Conservation (phyloP, 768 basidiomycete species). For the Calocera cornea region DNA sequence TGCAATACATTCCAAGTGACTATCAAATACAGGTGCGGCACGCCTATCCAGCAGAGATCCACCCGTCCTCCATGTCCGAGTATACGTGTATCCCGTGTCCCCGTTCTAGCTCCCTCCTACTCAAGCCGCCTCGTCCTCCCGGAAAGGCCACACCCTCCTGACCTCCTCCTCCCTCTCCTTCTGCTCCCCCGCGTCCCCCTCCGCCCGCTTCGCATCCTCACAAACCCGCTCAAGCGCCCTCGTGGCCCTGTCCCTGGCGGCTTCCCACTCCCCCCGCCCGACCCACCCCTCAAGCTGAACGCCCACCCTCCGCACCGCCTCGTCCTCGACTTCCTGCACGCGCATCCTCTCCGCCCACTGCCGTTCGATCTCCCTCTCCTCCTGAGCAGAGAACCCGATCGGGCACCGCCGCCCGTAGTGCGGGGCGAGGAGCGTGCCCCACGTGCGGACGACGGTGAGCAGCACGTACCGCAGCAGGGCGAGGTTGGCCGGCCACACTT, state of each 20-base stretch:
- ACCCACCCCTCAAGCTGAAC: not conserved
- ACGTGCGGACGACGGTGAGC: not conserved
- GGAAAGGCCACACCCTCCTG: not conserved
- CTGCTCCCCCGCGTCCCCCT: not conserved
- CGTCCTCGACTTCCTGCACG: not conserved
- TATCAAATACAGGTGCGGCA: too few species aligned
- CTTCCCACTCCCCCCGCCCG: not conserved
- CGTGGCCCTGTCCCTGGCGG: not conserved
- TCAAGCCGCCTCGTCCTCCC: not conserved
- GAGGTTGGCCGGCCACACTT: not conserved
- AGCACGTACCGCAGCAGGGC: not conserved
- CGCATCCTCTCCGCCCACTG: not conserved
- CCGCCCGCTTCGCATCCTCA: not conserved
- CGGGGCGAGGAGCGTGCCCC: not conserved
- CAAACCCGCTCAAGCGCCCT: not conserved
- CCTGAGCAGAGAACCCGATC: not conserved
- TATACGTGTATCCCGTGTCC: too few species aligned
- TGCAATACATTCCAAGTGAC: too few species aligned
- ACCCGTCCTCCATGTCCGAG: too few species aligned
- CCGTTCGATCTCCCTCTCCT: not conserved
- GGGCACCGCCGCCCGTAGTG: not conserved
- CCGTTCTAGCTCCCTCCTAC: too few species aligned
- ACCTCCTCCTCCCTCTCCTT: not conserved
- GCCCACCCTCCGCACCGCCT: not conserved
- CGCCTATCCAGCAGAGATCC: too few species aligned